Evolutionary conservation across 805 yeast genomes (phyloP), one percentile per base, ranked within the genome.

Genomic region (Komagataella ulmi): DNA sequence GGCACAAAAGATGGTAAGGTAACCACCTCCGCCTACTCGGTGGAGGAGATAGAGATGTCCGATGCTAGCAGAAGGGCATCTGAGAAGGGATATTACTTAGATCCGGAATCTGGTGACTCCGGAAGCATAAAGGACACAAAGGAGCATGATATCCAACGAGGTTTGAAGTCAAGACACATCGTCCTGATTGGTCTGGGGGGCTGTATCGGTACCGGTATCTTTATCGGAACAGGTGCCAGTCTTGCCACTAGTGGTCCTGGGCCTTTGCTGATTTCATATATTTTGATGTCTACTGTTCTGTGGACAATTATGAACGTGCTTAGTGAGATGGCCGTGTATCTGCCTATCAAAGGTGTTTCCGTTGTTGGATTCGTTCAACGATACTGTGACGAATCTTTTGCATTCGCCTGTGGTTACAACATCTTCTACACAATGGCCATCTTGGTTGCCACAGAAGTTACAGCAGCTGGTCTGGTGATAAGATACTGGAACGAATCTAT

Each of bases 131-230:
- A 54, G 49, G 50, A 24, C 46, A 12, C 5, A 17, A 23, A 54
- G 49, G 50, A 24, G 50, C 3, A 53, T 14, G 59, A 51, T 7
- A 52, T 54, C 50, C 72, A 77, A 46, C 65, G 75, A 56, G 70
- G 73, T 45, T 65, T 77, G 54, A 71, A 74, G 56, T 58, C 69
- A 24, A 68, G 80, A 59, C 80, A 76, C 55, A 66, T 76, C 52
- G 84, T 80, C 63, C 76, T 81, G 78, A 76, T 81, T 52, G 84
- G 88, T 24, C 72, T 83, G 50, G 88, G 86, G 53, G 87, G 87
- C 58, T 76, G 83, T 52, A 80, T 83, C 55, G 89, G 89, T 62
- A 81, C 87, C 14, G 80, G 80, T 48, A 64, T 75, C 49, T 73
- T 75, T 53, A 69, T 76, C 49, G 80, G 80, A 54, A 68, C 75